Evolutionary conservation across 768 basidiomycete genomes (phyloP).

Genomic region (Daedaleopsis sinensis): DNA sequence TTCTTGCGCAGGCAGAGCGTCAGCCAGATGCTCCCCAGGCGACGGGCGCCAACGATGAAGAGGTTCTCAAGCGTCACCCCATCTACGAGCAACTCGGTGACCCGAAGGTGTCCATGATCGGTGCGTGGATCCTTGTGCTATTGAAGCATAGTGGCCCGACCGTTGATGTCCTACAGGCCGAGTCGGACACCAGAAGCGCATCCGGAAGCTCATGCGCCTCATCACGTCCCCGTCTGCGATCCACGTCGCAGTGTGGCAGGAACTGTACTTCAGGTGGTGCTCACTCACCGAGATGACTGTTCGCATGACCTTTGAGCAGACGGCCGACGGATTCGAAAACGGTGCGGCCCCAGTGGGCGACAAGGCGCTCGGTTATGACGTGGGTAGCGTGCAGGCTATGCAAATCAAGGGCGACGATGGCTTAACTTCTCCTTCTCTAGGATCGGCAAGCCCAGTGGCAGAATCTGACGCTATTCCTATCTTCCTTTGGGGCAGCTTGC

Average conservation of each 20-base stretch:
- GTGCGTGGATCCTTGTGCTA: constrained; percentile 43
- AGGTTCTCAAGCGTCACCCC: constrained; percentile 67
- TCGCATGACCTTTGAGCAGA: constrained; percentile 34
- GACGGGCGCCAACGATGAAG: constrained; percentile 56
- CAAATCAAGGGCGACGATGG: constrained; percentile 9
- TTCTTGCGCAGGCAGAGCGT: constrained; percentile 68
- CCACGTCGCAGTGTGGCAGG: constrained; percentile 83
- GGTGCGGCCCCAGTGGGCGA: constrained; percentile 38
- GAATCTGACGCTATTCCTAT: constrained; percentile 78
- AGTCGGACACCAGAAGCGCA: constrained; percentile 77
- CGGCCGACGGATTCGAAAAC: constrained; percentile 31
- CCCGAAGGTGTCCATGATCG: constrained; percentile 67
- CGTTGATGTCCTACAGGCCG: constrained; percentile 52
- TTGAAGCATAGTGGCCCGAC: background rate
- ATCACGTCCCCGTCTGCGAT: constrained; percentile 65
- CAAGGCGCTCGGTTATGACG: constrained; percentile 42
- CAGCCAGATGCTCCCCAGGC: constrained; percentile 59
- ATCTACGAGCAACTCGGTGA: constrained; percentile 83
- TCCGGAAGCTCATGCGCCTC: constrained; percentile 68
- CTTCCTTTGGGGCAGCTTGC: constrained; percentile 72
- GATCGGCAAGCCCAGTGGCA: constrained; percentile 84
- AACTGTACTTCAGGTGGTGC: constrained; percentile 79
- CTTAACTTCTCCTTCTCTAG: constrained; percentile 37
- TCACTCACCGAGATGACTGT: constrained; percentile 61
- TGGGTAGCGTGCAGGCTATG: constrained; percentile 19